Conservation (phyloP, 306 rosid genomes). For the Crataegus laevigata region DNA sequence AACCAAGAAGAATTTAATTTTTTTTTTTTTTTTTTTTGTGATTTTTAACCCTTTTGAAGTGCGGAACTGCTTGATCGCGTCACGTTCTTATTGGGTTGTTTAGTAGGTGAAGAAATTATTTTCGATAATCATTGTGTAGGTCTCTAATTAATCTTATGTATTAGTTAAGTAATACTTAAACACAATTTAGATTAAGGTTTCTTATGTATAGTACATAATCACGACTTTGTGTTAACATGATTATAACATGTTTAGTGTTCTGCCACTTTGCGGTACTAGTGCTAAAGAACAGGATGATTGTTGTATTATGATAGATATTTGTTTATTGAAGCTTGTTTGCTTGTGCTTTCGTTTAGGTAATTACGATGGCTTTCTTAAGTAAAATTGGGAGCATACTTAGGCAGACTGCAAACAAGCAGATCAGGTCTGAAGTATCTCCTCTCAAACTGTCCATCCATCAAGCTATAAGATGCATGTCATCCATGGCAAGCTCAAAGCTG, state of each 20-base stretch:
- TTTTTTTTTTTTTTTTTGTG: background rate
- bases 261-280: background rate
- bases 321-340: background rate
- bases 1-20: background rate
- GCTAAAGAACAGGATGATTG: background rate
- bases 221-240: background rate
- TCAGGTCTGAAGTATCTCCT: constrained; percentile 33
- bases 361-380: constrained; percentile 72
- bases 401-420: constrained; percentile 40
- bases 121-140: background rate
- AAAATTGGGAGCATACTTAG: constrained; percentile 65
- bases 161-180: background rate
- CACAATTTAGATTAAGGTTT: background rate
- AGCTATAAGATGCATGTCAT: constrained; percentile 64
- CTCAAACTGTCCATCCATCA: constrained; percentile 43
- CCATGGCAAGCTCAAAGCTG: constrained; percentile 48
- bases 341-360: constrained; percentile 20
- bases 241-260: background rate
- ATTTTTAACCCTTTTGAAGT: background rate
- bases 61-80: background rate
- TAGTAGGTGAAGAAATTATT: background rate
- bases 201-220: background rate
- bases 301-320: background rate
- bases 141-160: background rate
- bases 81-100: background rate